Evolutionary conservation across 2,329 filamentous ascomycete species (phyloP).

Genomic region (Elsinoe batatas): DNA sequence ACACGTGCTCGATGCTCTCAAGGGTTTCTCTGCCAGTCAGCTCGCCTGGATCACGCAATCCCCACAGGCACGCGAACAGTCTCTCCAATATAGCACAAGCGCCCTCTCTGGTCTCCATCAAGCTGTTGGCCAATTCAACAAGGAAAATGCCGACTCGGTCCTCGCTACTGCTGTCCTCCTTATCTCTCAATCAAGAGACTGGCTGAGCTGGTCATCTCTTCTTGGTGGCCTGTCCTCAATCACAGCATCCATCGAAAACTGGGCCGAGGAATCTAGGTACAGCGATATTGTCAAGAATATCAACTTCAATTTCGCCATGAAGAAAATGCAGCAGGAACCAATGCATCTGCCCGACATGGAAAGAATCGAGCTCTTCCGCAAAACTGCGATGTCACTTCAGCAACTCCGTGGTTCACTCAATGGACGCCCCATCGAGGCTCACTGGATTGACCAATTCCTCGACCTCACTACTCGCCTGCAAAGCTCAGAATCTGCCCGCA

Average conservation of each 20-base stretch:
- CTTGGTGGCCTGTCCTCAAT: slow-evolving; percentile 87
- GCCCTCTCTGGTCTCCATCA: slow-evolving; percentile 82
- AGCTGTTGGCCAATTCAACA: slow-evolving; percentile 75
- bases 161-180: slow-evolving; percentile 84
- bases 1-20: slow-evolving; percentile 88
- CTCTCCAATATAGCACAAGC: slow-evolving; percentile 76
- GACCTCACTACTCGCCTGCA: slow-evolving; percentile 38
- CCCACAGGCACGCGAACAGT: slow-evolving; percentile 73
- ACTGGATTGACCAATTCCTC: slow-evolving; percentile 40
- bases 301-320: not conserved
- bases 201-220: slow-evolving; percentile 85
- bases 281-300: slow-evolving; percentile 57
- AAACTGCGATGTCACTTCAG: slow-evolving; percentile 34
- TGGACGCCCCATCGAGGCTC: slow-evolving; percentile 36
- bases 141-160: slow-evolving; percentile 79
- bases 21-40: slow-evolving; percentile 91
- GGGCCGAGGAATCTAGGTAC: slow-evolving; percentile 84
- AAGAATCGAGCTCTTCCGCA: slow-evolving; percentile 26
- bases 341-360: slow-evolving; percentile 2
- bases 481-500: slow-evolving; percentile 32
- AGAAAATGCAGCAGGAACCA: not conserved
- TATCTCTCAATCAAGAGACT: slow-evolving; percentile 94
- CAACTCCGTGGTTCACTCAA: slow-evolving; percentile 35
- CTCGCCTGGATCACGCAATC: slow-evolving; percentile 83
- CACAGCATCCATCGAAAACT: slow-evolving; percentile 80